Evolutionary conservation across 2,329 filamentous ascomycete genomes (phyloP), one percentile per base, ranked within the genome.

Genomic region (Taxawa tesnikishii): DNA sequence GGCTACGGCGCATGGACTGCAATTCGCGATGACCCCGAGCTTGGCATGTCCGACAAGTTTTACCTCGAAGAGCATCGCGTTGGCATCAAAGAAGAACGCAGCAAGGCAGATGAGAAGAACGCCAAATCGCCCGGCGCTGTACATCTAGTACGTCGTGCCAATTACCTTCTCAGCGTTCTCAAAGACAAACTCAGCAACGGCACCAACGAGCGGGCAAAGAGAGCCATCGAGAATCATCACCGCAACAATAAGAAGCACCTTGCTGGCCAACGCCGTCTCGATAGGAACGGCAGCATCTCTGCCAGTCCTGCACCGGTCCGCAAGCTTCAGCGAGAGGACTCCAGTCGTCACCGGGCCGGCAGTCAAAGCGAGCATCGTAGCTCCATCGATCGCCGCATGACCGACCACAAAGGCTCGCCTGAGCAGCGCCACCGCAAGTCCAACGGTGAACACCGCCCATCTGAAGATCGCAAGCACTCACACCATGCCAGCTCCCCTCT

Each of bases 21-120:
- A 45, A 96, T 98, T 47, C 79, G 90, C 5, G 90, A 98, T 45
- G 90, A 98, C 49, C 62, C 73, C 2, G 85, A 94, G 18, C 72
- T 98, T 14, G 81, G 76, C 6, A 77, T 98, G 62, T 63, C 66
- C 2, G 85, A 94, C 47, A 96, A 94, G 50, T 83, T 96, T 53
- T 98, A 93, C 61, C 63, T 98, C 2, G 90, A 98, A 53, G 92
- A 98, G 56, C 87, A 96, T 54, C 81, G 88, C n/a, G 88, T 96
- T 12, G 90, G 93, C 55, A 90, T 92, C 61, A 96, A 96, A 54
- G 87, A 90, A 48, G 85, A 94, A 55, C 79, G 90, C 21, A 81
- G 68, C 48, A 83, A 84, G 48, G 73, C 64, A 11, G 79, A 83
- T 12, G 61, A 73, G 41, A 75, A 75, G 47, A 67, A 68, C 12